Conservation (phyloP, 345 rosid genomes). For the Rhizophora apiculata region DNA sequence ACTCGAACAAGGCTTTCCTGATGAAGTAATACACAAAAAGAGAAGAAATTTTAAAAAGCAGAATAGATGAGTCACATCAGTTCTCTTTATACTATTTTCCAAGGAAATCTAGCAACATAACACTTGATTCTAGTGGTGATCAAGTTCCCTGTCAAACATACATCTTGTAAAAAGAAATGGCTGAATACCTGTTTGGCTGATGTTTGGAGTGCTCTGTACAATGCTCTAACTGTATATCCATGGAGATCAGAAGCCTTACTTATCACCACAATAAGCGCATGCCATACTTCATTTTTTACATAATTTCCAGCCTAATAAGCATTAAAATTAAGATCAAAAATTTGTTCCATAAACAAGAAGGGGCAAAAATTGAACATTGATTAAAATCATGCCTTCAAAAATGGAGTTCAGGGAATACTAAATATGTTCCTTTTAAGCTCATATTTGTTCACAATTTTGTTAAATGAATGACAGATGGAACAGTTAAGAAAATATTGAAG, state of each 20-base stretch:
- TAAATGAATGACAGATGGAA: neutral
- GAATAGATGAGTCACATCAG: neutral
- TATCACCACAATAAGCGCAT: slow-evolving; percentile 88
- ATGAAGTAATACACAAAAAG: slow-evolving; percentile 13
- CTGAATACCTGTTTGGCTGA: slow-evolving; percentile 74
- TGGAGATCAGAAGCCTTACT: slow-evolving; percentile 95
- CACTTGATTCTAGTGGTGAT: slow-evolving; percentile 20
- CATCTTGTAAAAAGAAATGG: slow-evolving; percentile 9
- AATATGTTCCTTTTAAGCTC: neutral
- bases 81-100: too few species aligned
- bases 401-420: neutral
- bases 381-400: neutral
- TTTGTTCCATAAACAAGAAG: neutral
- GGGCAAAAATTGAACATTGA: neutral
- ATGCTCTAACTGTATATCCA: slow-evolving; percentile 86
- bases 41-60: slow-evolving; percentile 15
- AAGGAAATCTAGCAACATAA: neutral
- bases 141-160: slow-evolving; percentile 15
- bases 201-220: slow-evolving; percentile 72
- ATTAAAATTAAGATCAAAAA: slow-evolving; percentile 14
- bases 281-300: slow-evolving; percentile 98
- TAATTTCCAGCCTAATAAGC: slow-evolving; percentile 94
- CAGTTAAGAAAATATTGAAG: too few species aligned
- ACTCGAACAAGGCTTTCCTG: slow-evolving; percentile 96
- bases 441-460: slow-evolving; percentile 2